Evolutionary conservation across 2,329 filamentous ascomycete genomes (phyloP), one percentile per base, ranked within the genome.

Genomic region (Aotearoamyces nothofagi): DNA sequence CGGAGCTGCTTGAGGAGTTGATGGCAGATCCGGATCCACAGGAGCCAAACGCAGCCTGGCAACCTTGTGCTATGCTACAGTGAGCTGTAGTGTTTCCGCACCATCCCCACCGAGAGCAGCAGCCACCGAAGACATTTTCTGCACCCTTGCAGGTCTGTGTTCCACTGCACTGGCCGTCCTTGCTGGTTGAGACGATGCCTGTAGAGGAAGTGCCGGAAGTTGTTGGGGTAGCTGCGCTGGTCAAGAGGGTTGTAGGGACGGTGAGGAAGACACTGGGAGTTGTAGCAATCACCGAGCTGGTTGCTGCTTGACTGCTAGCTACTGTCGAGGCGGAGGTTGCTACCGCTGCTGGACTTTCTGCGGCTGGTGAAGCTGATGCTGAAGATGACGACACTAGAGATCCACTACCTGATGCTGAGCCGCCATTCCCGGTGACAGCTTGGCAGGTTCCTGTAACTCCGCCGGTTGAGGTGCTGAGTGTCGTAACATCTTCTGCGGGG

Each of bases 401-500:
- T 22, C 27, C 27, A 13, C 17, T 12, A 17, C 15, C 24, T 8
- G 29, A 11, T 12, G 15, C 16, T 5, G 29, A 15, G 14, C 29
- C 32, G 10, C 35, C 39, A 13, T 39, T 33, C 8, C 36, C 39
- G 14, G 36, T 38, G 2, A 39, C 39, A n/a, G 41, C 32, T 3
- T 33, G 35, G 27, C 44, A 49, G 17, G 38, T 42, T 25, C 46
- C 45, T 5, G 30, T 35, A 27, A 36, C 31, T 11, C 29, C 31
- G 11, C 33, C 36, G 3, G 32, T 25, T 17, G 35, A 31, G 19
- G 33, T 26, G 8, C 28, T 22, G 5, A 17, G 27, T 6, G 26
- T 32, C 3, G 35, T 29, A 9, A 58, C 51, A 25, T 57, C 51
- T n/a, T n/a, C n/a, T n/a, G n/a, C n/a, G n/a, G 52, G 44, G 5